phyloP scores from a whole-genome alignment of 306 rosid genomes.

The Quercus dentata region DNA sequence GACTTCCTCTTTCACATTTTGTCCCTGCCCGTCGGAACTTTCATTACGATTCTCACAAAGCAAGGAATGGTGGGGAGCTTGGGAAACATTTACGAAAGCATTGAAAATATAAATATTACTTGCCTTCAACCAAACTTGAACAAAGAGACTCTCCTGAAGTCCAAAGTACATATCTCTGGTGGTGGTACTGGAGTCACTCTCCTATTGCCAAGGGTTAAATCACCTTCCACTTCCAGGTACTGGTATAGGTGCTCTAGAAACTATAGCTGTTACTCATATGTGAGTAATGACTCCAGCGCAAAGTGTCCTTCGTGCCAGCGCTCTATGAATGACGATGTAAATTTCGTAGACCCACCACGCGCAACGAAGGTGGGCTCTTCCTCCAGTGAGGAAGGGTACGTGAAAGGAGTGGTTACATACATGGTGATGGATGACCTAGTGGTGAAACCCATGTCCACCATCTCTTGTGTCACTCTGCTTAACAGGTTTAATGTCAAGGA shows the following conservation, averaged over 20 bases:
- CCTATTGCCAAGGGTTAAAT: background rate
- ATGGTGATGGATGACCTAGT: constrained; percentile 1
- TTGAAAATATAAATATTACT: background rate
- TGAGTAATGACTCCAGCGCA: too few species aligned
- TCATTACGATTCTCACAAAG: background rate
- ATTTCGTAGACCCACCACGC: too few species aligned
- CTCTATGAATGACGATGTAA: too few species aligned
- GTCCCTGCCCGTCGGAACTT: constrained; percentile 6
- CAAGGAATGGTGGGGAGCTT: constrained; percentile 2
- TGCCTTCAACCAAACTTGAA: background rate
- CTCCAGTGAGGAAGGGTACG: too few species aligned
- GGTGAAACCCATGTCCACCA: too few species aligned
- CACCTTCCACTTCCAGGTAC: background rate
- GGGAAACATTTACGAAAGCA: constrained; percentile 3
- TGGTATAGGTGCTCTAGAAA: too few species aligned
- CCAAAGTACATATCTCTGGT: background rate
- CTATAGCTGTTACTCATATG: too few species aligned
- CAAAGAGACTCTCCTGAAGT: background rate
- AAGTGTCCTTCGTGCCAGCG: too few species aligned
- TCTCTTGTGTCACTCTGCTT: too few species aligned
- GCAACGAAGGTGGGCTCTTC: too few species aligned
- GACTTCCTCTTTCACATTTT: constrained; percentile 22
- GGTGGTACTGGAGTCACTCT: background rate
- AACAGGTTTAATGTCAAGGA: too few species aligned
- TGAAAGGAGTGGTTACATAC: too few species aligned